A percentile compares a stretch with the other conserved stretches of the same genome.
Conservation (phyloP, 345 rosid species). For the Alliaria petiolata region DNA sequence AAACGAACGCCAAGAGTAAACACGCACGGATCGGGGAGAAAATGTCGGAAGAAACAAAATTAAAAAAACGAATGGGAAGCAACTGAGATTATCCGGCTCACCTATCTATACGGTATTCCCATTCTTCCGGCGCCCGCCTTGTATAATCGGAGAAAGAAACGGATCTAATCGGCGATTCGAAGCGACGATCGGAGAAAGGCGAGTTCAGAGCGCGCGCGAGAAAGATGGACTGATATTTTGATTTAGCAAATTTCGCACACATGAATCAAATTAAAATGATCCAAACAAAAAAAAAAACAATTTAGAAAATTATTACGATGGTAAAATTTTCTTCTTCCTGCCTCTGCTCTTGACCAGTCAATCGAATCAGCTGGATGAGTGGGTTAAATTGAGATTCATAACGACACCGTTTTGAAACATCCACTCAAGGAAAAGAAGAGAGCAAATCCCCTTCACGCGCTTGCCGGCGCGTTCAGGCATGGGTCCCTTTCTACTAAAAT, state of each 20-base stretch:
- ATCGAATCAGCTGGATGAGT: background rate
- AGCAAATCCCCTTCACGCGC: background rate
- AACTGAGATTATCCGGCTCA: too few relatives aligned
- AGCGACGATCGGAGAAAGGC: too few relatives aligned
- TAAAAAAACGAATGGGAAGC: too few relatives aligned
- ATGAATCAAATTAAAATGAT: background rate
- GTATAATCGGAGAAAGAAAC: too few relatives aligned
- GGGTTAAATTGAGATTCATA: background rate
- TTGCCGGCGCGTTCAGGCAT: background rate
- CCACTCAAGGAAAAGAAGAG: background rate
- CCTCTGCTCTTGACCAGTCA: conserved; percentile 8
- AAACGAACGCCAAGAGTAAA: background rate
- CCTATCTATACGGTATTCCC: too few relatives aligned
- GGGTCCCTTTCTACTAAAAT: background rate
- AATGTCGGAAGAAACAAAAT: too few relatives aligned
- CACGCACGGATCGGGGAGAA: too few relatives aligned
- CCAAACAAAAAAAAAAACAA: background rate
- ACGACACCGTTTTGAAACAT: conserved; percentile 10
- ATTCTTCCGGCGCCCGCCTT: too few relatives aligned
- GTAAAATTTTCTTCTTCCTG: background rate
- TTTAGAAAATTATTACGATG: conserved; percentile 6
- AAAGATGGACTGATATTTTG: too few relatives aligned
- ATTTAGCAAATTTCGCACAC: background rate
- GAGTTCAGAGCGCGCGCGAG: too few relatives aligned
- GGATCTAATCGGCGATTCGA: too few relatives aligned